phyloP scores from a whole-genome alignment of 331 rosid species.

The Quercus lobata region DNA sequence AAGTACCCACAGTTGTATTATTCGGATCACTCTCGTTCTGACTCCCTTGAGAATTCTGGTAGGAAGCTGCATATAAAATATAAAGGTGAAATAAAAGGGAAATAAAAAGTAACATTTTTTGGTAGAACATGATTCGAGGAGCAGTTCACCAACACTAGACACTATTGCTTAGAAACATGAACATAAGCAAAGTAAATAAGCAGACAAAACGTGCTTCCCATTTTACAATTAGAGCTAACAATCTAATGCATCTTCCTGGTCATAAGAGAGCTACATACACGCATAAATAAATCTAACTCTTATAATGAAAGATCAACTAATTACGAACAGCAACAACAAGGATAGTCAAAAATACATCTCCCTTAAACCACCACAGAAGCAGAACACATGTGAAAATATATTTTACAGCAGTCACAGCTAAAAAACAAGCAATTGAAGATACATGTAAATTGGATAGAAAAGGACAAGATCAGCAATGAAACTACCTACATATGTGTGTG shows the following conservation, averaged over 20 bases:
- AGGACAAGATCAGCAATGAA: background rate
- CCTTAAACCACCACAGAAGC: background rate
- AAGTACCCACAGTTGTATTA: conserved; percentile 86
- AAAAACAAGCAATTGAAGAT: background rate
- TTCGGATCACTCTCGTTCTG: conserved; percentile 89
- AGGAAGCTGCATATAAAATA: conserved; percentile 73
- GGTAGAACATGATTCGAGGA: background rate
- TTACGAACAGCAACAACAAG: background rate
- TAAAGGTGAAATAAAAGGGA: conserved; percentile 17
- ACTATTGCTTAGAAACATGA: background rate
- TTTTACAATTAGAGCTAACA: background rate
- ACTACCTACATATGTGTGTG: background rate
- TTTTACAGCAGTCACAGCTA: background rate
- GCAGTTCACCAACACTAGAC: background rate
- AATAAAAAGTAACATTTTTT: background rate
- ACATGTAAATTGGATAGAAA: background rate
- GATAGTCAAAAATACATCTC: background rate
- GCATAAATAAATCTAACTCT: background rate
- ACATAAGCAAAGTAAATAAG: background rate
- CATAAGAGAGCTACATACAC: background rate
- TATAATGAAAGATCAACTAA: background rate
- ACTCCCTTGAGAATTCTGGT: conserved; percentile 70
- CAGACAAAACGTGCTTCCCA: background rate
- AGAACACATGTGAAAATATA: background rate
- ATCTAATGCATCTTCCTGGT: background rate